Evolutionary conservation across 148 eudicot species (phyloP).

Genomic region (Dianthus caryophyllus): DNA sequence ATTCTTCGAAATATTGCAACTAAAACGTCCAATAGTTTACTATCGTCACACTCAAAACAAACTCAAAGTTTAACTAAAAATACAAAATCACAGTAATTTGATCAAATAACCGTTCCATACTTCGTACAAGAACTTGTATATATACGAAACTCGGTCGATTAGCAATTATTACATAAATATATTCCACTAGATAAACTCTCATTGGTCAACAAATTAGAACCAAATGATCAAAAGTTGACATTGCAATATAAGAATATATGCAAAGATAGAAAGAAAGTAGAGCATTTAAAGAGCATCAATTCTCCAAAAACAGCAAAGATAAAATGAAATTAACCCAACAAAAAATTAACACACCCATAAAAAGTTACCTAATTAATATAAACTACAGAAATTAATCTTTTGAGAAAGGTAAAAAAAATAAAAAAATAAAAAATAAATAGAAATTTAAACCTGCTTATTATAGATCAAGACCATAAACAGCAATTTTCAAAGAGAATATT

Average conservation of each 20-base stretch:
- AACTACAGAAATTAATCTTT: background rate
- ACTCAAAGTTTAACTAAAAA: too few species aligned
- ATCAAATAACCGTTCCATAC: too few species aligned
- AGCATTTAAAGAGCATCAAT: conserved; percentile 19
- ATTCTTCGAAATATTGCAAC: too few species aligned
- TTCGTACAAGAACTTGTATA: too few species aligned
- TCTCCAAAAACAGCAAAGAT: conserved; percentile 18
- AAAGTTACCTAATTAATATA: background rate
- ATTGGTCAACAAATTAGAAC: conserved; percentile 15
- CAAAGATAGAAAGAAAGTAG: conserved; percentile 22
- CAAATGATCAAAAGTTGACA: conserved; percentile 22
- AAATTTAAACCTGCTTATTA: too few species aligned
- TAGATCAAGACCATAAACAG: too few species aligned
- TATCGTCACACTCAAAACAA: too few species aligned
- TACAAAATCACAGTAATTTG: too few species aligned
- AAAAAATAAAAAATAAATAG: too few species aligned
- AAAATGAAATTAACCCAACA: background rate
- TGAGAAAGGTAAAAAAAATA: conserved; percentile 5
- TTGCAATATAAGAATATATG: conserved; percentile 29
- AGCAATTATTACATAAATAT: too few species aligned
- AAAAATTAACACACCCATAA: conserved; percentile 8
- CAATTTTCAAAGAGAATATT: background rate
- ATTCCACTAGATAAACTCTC: background rate
- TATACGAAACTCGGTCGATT: too few species aligned
- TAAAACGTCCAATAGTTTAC: too few species aligned